Conservation (phyloP, 495 filamentous ascomycete genomes). For the Penicillium turbatum region DNA sequence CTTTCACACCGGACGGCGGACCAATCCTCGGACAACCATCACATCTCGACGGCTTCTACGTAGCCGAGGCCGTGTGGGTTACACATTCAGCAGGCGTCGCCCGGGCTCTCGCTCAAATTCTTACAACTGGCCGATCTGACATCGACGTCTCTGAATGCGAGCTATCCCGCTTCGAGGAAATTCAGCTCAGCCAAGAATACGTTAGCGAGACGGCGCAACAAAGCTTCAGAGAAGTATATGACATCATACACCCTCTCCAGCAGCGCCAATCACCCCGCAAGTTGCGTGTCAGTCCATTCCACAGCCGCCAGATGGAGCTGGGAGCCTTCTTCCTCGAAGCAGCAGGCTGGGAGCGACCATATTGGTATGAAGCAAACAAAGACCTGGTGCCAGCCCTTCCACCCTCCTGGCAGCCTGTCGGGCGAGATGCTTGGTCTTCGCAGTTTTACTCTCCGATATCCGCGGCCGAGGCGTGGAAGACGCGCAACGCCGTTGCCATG, state of each 20-base stretch:
- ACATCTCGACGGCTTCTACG: slow-evolving; percentile 47
- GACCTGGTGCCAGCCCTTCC: slow-evolving; percentile 39
- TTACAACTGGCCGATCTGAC: slow-evolving; percentile 42
- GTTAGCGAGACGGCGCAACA: slow-evolving; percentile 45
- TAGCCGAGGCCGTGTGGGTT: slow-evolving; percentile 53
- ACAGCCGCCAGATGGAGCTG: slow-evolving; percentile 41
- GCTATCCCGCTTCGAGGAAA: slow-evolving; percentile 46
- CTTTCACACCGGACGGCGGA: slow-evolving; percentile 51
- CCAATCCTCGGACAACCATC: slow-evolving; percentile 46
- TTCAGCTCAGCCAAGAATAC: slow-evolving; percentile 42
- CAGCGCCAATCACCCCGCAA: slow-evolving; percentile 45
- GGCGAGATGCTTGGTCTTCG: slow-evolving; percentile 45
- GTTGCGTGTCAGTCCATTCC: slow-evolving; percentile 44
- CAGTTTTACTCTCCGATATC: slow-evolving; percentile 45
- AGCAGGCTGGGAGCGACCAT: slow-evolving; percentile 49
- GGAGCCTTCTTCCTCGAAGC: slow-evolving; percentile 47
- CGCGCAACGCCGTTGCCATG: slow-evolving; percentile 49
- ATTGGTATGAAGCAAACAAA: slow-evolving; percentile 48
- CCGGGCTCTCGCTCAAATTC: slow-evolving; percentile 44
- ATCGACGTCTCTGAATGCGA: slow-evolving; percentile 49
- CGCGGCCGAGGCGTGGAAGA: slow-evolving; percentile 50
- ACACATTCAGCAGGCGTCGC: slow-evolving; percentile 53
- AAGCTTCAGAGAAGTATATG: slow-evolving; percentile 52
- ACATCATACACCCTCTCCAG: slow-evolving; percentile 48
- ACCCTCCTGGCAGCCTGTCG: slow-evolving; percentile 38